These are phyloP conservation scores for Gnomoniopsis sp. DNA, from an alignment of 2,329 filamentous ascomycete genomes.

Conservation along the genomic window DNA sequence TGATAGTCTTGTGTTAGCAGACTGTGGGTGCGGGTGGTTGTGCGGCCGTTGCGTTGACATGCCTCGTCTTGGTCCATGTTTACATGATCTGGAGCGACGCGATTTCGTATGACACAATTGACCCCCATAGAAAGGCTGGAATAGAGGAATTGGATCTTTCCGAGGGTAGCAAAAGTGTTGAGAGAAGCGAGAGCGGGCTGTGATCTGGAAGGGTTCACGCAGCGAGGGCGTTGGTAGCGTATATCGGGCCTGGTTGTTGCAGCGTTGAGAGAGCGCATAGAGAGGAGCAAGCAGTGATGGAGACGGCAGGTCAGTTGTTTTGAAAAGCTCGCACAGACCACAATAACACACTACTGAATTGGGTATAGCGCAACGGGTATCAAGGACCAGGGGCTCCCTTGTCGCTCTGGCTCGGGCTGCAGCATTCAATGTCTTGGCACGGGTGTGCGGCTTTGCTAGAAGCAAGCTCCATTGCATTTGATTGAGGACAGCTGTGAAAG, in stretches of 20 bases:
- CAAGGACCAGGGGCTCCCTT: background rate
- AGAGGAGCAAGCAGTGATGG: background rate
- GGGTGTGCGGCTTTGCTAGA: constrained; percentile 2
- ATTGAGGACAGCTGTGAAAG: constrained; percentile 11
- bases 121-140: background rate
- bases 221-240: background rate
- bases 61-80: constrained; percentile 37
- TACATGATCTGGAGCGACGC: constrained; percentile 27
- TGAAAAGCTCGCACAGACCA: background rate
- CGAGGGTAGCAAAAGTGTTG: background rate
- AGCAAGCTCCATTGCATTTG: constrained; percentile 2
- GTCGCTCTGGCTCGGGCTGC: background rate
- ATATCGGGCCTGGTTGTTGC: background rate
- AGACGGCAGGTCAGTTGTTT: background rate
- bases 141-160: background rate
- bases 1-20: background rate
- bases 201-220: background rate
- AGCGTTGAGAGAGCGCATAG: background rate
- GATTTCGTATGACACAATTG: constrained; percentile 25
- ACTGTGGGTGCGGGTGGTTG: background rate
- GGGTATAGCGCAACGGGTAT: background rate
- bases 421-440: constrained; percentile 5
- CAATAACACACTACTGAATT: constrained; percentile 5
- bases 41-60: constrained; percentile 9
- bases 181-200: background rate